Conservation (phyloP, 2,329 filamentous ascomycete species). For the Paraphaeosphaeria sporulosa region DNA sequence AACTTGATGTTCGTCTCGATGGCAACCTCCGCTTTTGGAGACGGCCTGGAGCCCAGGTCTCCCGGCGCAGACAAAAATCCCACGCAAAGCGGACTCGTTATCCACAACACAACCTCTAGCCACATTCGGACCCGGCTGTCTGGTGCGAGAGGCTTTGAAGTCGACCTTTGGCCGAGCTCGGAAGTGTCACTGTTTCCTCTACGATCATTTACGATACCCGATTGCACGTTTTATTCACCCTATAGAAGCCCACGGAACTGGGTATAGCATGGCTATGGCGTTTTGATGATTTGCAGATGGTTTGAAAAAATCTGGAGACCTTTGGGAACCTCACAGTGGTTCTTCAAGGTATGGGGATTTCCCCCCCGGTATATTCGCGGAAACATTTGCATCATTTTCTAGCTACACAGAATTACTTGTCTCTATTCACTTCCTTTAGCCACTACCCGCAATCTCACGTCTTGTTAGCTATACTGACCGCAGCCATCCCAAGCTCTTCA, state of each 20-base stretch:
- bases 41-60: conserved; percentile 5
- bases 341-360: neutral
- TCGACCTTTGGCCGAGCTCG: neutral
- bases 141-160: neutral
- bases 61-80: conserved; percentile 12
- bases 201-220: conserved; percentile 30
- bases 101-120: neutral
- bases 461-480: neutral
- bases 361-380: neutral
- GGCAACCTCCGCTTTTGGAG: neutral
- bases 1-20: conserved; percentile 8
- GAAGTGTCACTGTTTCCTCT: conserved; percentile 10
- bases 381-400: conserved; percentile 3
- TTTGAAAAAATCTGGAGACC: conserved; percentile 1
- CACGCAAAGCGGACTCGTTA: neutral
- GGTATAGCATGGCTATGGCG: conserved; percentile 24
- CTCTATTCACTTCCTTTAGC: neutral
- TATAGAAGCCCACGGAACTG: conserved; percentile 16
- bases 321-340: neutral
- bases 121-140: neutral
- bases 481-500: neutral
- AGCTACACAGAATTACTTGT: conserved; percentile 9
- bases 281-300: conserved; percentile 15
- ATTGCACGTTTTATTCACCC: conserved; percentile 17
- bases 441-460: no score